Evolutionary conservation across 2,329 filamentous ascomycete genomes (phyloP), one percentile per base, ranked within the genome.

Genomic region (Hypoxylon sp.): DNA sequence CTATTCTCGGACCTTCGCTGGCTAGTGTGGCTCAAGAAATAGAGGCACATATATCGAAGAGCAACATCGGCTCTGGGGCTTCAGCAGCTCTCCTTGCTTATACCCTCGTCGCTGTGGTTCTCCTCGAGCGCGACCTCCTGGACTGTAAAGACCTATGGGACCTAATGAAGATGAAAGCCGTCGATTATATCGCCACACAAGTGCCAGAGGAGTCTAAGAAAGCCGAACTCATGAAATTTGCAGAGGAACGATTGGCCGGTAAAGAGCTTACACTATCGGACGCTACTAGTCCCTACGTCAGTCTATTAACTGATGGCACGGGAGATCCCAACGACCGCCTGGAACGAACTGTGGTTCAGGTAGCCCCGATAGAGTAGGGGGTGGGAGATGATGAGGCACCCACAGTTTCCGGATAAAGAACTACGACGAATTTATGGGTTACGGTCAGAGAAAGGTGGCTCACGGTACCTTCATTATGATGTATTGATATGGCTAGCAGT

Each of bases 71-170:
- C 14, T 50, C 20, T 2, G 31, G 14, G 0, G 8, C 5, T 27
- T 27, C 27, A 13, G 44, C 37, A 4, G n/a, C 27, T 14, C 1
- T 46, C 14, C 35, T 66, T 13, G 46, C 64, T 25, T 51, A 51
- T 33, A 66, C 64, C 13, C 30, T 58, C 11, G 6, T 62, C 11
- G 17, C 48, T 11, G 30, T 31, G 5, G 11, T 58, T 10, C 40
- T 61, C 2, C 58, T 66, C 7, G 58, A 62, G 30, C 30, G 48
- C 6, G 42, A 61, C 35, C 44, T 61, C 25, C 57, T 44, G 22
- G 57, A 55, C 13, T 66, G 42, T 27, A 66, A 56, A 35, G 42
- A 50, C 10, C 42, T 61, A 25, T 66, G 50, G 63, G 22, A 40
- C 14, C 35, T 56, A 2, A 61, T 61, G 57, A 33, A 7, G 7